Percentiles rank a stretch among this genome's conserved stretches.
Conservation (phyloP, 176 grass and related monocot genomes). For the Pharus latifolius region DNA sequence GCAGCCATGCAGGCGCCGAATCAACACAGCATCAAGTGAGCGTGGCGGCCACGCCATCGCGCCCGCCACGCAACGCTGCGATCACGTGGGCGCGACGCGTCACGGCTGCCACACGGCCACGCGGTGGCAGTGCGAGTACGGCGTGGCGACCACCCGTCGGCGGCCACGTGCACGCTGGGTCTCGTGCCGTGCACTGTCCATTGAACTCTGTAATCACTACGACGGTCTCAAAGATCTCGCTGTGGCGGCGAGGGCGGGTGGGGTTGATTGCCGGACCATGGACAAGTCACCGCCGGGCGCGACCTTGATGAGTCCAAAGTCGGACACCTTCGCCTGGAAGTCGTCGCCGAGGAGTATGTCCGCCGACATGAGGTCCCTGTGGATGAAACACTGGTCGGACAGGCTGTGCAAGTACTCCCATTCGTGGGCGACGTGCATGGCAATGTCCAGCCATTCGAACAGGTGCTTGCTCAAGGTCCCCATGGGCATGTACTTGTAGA, state of each 20-base stretch:
- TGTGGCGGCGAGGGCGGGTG: neutral
- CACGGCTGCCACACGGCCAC: no score
- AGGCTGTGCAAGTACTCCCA: conserved; percentile 24
- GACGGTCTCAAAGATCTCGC: conserved; percentile 23
- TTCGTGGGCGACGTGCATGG: conserved; percentile 9
- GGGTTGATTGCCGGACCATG: conserved; percentile 24
- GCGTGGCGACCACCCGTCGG: no score
- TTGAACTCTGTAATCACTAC: conserved; percentile 18
- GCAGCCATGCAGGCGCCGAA: no score
- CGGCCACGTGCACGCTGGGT: conserved; percentile 24
- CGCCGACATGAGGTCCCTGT: conserved; percentile 20
- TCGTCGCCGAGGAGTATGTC: conserved; percentile 29
- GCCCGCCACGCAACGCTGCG: no score
- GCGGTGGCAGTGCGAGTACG: no score
- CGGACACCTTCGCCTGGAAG: conserved; percentile 23
- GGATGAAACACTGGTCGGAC: conserved; percentile 15
- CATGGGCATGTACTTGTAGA: conserved; percentile 20
- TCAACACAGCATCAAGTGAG: no score
- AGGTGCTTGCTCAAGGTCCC: conserved; percentile 16
- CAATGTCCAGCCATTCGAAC: conserved; percentile 12
- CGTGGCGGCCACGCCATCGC: no score
- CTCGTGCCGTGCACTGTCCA: conserved; percentile 24
- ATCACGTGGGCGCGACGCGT: no score
- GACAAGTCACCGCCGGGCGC: conserved; percentile 8
- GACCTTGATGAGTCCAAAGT: conserved; percentile 18